phyloP scores from a whole-genome alignment of 2,329 filamentous ascomycete species.

The Neurospora crassa region DNA sequence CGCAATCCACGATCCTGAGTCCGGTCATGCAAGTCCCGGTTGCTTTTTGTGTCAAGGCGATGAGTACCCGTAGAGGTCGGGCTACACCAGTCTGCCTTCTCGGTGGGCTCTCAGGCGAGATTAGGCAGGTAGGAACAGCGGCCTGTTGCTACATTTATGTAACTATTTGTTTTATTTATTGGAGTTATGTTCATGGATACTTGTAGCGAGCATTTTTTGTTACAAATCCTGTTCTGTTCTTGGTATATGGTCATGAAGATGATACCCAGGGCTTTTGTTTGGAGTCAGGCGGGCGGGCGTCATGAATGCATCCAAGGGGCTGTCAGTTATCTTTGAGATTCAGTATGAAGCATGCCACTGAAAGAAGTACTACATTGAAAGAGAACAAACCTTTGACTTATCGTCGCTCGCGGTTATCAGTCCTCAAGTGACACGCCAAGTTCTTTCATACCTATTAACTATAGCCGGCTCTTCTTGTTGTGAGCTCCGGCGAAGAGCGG shows the following conservation, averaged over 20 bases:
- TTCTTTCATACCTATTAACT: too few species aligned
- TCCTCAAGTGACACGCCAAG: too few species aligned
- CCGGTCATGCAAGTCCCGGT: not conserved
- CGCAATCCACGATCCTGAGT: not conserved
- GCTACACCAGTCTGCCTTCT: not conserved
- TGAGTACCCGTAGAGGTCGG: not conserved
- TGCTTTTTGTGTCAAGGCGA: not conserved
- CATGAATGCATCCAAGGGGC: not conserved
- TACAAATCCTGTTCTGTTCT: not conserved
- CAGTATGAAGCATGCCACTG: too few species aligned
- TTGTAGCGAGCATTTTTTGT: not conserved
- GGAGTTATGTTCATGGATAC: not conserved
- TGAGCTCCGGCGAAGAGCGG: too few species aligned
- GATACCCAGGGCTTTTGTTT: not conserved
- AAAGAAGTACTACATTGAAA: too few species aligned
- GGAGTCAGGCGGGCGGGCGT: not conserved
- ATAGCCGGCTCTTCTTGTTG: too few species aligned
- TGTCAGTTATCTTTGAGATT: not conserved
- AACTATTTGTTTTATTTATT: not conserved
- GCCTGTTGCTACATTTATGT: not conserved
- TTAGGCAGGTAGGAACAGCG: not conserved
- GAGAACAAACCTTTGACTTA: too few species aligned
- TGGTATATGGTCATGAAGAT: not conserved
- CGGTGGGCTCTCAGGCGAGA: not conserved
- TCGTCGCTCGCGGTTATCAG: too few species aligned